These are phyloP conservation scores for Ceratobasidium sp. DNA, from an alignment of 1,284 basidiomycete genomes.

Conservation along the genomic window DNA sequence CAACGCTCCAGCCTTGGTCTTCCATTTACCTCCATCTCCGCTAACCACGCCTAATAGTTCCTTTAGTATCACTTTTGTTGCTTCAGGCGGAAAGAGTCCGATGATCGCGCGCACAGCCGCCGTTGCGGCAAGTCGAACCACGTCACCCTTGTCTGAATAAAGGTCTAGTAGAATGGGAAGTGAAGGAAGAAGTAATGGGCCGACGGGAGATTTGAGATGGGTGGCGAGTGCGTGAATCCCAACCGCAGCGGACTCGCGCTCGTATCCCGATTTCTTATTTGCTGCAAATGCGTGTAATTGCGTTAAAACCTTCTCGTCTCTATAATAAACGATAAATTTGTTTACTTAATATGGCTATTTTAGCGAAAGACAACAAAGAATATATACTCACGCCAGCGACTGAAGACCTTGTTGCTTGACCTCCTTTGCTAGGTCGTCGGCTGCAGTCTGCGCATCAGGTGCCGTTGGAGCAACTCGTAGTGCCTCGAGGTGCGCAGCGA, in stretches of 20 bases:
- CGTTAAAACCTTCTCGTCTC: constrained; percentile 73
- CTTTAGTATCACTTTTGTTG: constrained; percentile 80
- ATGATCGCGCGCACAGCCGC: constrained; percentile 88
- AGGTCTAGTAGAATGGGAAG: constrained; percentile 86
- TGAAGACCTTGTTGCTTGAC: constrained; percentile 74
- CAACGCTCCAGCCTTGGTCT: constrained; percentile 92
- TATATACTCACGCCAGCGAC: constrained; percentile 68
- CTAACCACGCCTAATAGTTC: constrained; percentile 70
- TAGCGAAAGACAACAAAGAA: constrained; percentile 36
- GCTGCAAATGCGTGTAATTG: constrained; percentile 79
- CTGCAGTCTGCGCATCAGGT: constrained; percentile 85
- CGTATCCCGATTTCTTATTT: constrained; percentile 92
- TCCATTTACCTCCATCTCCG: constrained; percentile 81
- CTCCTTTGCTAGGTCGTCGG: constrained; percentile 79
- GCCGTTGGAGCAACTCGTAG: constrained; percentile 77
- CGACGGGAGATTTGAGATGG: constrained; percentile 79
- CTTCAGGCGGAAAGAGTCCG: constrained; percentile 87
- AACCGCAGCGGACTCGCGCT: constrained; percentile 92
- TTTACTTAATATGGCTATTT: neutral
- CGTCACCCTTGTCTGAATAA: constrained; percentile 95
- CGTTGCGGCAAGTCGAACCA: constrained; percentile 86
- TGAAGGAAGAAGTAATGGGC: constrained; percentile 85
- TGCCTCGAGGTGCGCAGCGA: constrained; percentile 63
- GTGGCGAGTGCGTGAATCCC: constrained; percentile 83
- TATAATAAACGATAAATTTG: constrained; percentile 54